Base-by-base conservation (phyloP, 2,329 filamentous ascomycete species). In the Cordyceps pruinosa region DNA sequence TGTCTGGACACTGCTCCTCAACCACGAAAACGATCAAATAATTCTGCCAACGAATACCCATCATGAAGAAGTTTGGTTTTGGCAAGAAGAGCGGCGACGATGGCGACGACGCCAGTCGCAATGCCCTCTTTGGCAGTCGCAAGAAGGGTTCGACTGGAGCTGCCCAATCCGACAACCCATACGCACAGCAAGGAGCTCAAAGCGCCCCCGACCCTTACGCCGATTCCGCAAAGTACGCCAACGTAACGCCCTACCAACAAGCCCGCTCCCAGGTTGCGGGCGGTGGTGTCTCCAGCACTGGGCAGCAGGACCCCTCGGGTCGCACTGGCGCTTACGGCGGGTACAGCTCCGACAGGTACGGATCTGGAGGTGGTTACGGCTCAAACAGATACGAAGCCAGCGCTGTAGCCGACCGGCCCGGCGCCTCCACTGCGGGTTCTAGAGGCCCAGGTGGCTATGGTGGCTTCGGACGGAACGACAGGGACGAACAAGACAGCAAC, bases 31-130 rank as follows among this genome's bases (percentile, higher is more conserved):
- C 42, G 25, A 39, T 17, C 32, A 42, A 39, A 39, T 3, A 37
- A n/a, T 3, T 45, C 17, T 23, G 17, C 41, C 28, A 21, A 37
- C 51, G 42, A 46, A 25, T 19, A 28, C 19, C 8, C 32, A 47
- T 9, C 23, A 86, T 86, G 83, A 81, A 78, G 73, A 83, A 81
- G 64, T 83, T 85, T 63, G 78, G 79, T 49, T 78, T 84, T 61
- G 75, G 80, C 61, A 83, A 79, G 71, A 84, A 82, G 66, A 69
- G 68, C 51, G 69, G 68, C 49, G 74, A 77, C 54, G 79, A 79
- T 53, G 70, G 68, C 63, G 79, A 79, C 58, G 75, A 80, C 45
- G 66, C 72, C 56, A 77, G 70, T 62, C 76, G 78, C 57, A 72
- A 72, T 62, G 77, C 79, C 46, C 74, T 83, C 52, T 83, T 83